Evolutionary conservation across 768 basidiomycete genomes (phyloP).

Genomic region (Cantharellus anzutake): DNA sequence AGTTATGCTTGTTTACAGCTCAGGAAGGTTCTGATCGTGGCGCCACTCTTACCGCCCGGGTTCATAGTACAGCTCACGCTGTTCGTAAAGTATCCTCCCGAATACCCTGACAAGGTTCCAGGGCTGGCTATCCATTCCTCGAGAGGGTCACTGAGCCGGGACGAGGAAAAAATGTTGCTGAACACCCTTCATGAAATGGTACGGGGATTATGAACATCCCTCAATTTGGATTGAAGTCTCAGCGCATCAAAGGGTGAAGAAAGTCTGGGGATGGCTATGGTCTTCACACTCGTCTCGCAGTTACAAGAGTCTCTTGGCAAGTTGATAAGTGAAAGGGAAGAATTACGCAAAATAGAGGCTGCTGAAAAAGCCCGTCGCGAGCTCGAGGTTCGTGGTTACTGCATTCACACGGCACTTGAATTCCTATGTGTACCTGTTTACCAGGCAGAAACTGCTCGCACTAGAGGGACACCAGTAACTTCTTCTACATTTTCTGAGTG

Average conservation of each 20-base stretch:
- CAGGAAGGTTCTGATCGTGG: conserved; percentile 3
- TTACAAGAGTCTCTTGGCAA: conserved; percentile 56
- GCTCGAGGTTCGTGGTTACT: conserved; percentile 40
- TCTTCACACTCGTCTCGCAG: conserved; percentile 79
- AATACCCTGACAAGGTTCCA: conserved; percentile 74
- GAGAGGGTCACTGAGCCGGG: conserved; percentile 32
- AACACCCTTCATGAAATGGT: conserved; percentile 37
- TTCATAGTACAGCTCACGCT: conserved; percentile 52
- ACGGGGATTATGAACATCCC: not conserved
- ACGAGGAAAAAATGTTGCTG: conserved; percentile 34
- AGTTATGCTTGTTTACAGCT: conserved; percentile 15
- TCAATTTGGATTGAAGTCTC: conserved; percentile 1
- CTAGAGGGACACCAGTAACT: conserved; percentile 85
- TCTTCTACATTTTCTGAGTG: conserved; percentile 60
- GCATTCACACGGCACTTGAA: not conserved
- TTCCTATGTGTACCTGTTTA: not conserved
- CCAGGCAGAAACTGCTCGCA: conserved; percentile 74
- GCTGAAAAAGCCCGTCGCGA: conserved; percentile 52
- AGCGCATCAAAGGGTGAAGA: conserved; percentile 42
- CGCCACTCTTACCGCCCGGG: conserved; percentile 8
- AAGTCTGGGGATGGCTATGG: conserved; percentile 93
- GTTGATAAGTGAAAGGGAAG: conserved; percentile 40
- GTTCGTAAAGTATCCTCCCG: conserved; percentile 54
- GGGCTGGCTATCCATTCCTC: conserved; percentile 44
- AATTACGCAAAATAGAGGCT: conserved; percentile 37